Base-by-base conservation (phyloP, 495 filamentous ascomycete species). In the Patellaria atrata region DNA sequence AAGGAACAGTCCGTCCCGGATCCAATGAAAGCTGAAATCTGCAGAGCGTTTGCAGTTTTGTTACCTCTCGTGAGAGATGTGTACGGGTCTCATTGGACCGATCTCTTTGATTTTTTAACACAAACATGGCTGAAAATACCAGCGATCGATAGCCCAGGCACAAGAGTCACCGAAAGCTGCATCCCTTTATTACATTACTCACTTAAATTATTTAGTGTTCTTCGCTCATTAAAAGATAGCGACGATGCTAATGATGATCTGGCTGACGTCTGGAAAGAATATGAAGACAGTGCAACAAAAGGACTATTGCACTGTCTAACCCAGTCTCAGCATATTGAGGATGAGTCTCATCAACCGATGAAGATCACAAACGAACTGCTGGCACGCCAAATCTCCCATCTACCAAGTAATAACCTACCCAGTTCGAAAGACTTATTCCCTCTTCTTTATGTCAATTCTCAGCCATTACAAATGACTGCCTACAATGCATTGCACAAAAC, bases 51-150 rank as follows among this genome's bases (percentile, higher is more conserved):
- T 22, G 53, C 63, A 1, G 51, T 58, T n/a, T 57, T 91, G 7
- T 56, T 94, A 10, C 79, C 80, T 29, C 63, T 63, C 20, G 71
- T 93, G 21, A 64, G 67, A 28, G 71, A 78, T 25, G 72, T 89
- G 5, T 94, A 91, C 50, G 89, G 86, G 2, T 65, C 73, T 2
- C 81, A 89, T 49, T 97, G 89, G 89, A 64, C 73, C 38, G 65
- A 75, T 16, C 55, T 69, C 2, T 54, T 87, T 23, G 61, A 69
- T 6, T 64, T 69, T 21, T 61, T 82, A 15, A 35, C 43, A 16
- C 31, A 13, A 24, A 35, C 25, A 9, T 61, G 57, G 57, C 34
- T 16, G 2, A 35, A 19, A 10, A 29, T 15, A 5, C 5, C 23
- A 11, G 8, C 8, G 6, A 12, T 47, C 29, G 1, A 37, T 12